Evolutionary conservation across 78 protist genomes (phyloP).

Genomic region (Protostelium mycophagum): DNA sequence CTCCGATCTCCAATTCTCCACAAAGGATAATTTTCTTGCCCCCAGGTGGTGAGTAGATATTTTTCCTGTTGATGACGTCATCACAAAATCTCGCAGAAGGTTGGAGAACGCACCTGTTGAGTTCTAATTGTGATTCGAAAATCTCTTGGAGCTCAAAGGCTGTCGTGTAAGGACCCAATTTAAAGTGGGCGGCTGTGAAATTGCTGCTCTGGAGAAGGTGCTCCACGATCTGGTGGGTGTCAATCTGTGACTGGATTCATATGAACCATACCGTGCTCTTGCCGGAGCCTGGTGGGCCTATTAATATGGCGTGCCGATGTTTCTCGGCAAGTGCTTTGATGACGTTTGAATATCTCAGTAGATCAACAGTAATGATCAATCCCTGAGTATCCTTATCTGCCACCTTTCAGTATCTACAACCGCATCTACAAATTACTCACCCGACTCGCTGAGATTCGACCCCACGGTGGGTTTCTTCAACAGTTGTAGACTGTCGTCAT

Average conservation of each 20-base stretch:
- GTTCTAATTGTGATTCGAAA: neutral
- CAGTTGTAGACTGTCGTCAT: neutral
- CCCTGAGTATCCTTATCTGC: neutral
- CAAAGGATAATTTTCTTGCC: neutral
- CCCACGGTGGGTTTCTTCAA: neutral
- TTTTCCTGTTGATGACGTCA: too few species aligned
- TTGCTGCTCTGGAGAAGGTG: neutral
- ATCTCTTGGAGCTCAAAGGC: neutral
- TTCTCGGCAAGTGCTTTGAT: neutral
- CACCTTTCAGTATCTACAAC: too few species aligned
- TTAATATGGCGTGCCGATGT: neutral
- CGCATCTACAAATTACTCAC: too few species aligned
- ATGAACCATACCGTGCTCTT: neutral
- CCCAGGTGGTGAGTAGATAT: neutral
- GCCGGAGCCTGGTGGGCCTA: neutral
- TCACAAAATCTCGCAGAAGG: too few species aligned
- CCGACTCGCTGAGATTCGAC: neutral
- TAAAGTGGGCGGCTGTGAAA: neutral
- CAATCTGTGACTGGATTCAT: neutral
- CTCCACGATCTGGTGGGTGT: neutral
- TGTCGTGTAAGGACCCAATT: neutral
- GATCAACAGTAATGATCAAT: neutral
- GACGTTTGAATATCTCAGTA: neutral
- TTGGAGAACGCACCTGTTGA: too few species aligned
- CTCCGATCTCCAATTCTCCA: neutral